These are phyloP conservation scores for Chaetomidium leptoderma DNA, from an alignment of 495 filamentous ascomycete genomes.

Conservation along the genomic window DNA sequence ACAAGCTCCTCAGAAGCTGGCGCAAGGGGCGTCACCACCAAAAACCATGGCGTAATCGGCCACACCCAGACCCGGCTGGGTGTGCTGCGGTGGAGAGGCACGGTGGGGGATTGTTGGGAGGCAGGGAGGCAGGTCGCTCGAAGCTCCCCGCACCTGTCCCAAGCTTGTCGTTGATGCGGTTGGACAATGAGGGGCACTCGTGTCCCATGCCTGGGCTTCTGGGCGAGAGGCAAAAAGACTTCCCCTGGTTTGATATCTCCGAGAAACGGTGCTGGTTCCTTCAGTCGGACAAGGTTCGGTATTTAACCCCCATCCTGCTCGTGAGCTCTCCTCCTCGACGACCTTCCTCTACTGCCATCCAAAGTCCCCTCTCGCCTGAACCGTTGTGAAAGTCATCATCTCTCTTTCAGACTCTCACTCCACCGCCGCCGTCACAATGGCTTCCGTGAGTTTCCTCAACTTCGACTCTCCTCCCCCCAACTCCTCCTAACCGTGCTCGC, in stretches of 20 bases:
- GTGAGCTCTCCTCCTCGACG: constrained; percentile 12
- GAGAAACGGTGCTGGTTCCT: constrained; percentile 23
- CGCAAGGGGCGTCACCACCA: constrained; percentile 11
- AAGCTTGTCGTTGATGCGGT: constrained; percentile 12
- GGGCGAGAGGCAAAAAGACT: constrained; percentile 1
- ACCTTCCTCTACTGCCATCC: constrained; percentile 7
- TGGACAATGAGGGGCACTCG: constrained; percentile 16
- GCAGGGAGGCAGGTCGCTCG: background rate
- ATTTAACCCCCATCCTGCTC: constrained; percentile 17
- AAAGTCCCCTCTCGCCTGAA: background rate
- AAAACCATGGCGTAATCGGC: constrained; percentile 33
- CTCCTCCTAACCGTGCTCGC: constrained; percentile 31
- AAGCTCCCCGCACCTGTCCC: constrained; percentile 19
- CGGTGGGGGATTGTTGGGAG: background rate
- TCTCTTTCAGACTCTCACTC: constrained; percentile 9
- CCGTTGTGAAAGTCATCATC: constrained; percentile 5
- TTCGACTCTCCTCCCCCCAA: background rate
- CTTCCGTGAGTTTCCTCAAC: constrained; percentile 26
- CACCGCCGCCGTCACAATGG: constrained; percentile 22
- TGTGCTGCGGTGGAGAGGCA: constrained; percentile 1
- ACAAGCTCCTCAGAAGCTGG: constrained; percentile 4
- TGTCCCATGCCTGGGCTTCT: background rate
- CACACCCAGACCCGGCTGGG: background rate
- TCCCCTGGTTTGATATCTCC: constrained; percentile 17
- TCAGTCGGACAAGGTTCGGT: constrained; percentile 4